A percentile compares a stretch with the other conserved stretches of the same genome.
phyloP scores from a whole-genome alignment of 2,329 filamentous ascomycete genomes.

The Cladophialophora chaetospira region DNA sequence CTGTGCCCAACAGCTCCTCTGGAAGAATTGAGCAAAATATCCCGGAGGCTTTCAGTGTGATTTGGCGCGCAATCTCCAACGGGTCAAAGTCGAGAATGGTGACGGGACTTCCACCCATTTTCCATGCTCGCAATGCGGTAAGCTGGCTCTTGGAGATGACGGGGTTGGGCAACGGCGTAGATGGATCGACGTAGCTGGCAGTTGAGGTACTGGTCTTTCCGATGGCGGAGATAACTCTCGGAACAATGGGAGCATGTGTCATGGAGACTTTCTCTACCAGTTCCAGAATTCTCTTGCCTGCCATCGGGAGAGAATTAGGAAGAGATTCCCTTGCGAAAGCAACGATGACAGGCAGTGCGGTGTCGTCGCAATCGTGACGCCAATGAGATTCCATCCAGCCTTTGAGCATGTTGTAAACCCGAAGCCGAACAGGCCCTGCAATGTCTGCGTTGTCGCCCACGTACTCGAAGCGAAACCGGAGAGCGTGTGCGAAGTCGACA shows the following conservation, averaged over 20 bases:
- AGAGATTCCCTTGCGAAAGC: conserved; percentile 78
- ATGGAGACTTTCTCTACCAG: conserved; percentile 76
- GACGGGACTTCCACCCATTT: conserved; percentile 67
- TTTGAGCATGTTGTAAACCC: conserved; percentile 96
- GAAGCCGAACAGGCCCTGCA: conserved; percentile 77
- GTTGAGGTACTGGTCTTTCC: conserved; percentile 82
- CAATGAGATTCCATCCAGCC: conserved; percentile 97
- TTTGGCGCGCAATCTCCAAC: conserved; percentile 83
- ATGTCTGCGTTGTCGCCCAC: conserved; percentile 75
- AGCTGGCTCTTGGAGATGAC: conserved; percentile 75
- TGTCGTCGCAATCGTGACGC: conserved; percentile 76
- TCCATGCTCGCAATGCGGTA: conserved; percentile 71
- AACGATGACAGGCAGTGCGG: conserved; percentile 73
- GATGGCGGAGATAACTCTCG: conserved; percentile 79
- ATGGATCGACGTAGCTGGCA: conserved; percentile 68
- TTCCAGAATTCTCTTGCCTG: conserved; percentile 77
- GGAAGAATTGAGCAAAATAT: conserved; percentile 91
- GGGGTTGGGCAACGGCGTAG: conserved; percentile 70
- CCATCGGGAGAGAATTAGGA: conserved; percentile 67
- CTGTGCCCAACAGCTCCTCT: conserved; percentile 85
- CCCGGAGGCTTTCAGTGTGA: conserved; percentile 87
- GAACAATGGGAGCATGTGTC: conserved; percentile 73
- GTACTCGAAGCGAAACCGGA: conserved; percentile 93
- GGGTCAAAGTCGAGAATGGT: conserved; percentile 89
- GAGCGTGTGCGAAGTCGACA: conserved; percentile 71